Percentiles rank a stretch among this genome's conserved stretches.
Conservation (phyloP, 306 rosid species). For the Senna siamea region DNA sequence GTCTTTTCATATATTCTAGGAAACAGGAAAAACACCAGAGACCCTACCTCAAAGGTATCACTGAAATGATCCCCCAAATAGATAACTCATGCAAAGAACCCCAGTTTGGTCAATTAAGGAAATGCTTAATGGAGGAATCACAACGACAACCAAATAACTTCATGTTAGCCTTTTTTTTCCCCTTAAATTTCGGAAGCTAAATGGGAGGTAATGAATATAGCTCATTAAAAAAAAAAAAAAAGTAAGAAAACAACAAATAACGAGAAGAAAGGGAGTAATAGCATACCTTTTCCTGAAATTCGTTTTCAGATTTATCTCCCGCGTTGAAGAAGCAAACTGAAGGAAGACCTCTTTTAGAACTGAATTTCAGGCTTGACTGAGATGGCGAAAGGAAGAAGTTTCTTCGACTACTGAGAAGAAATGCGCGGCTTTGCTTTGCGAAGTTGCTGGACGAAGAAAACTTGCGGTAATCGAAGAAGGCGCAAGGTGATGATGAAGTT, state of each 20-base stretch:
- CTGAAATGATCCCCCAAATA: not conserved
- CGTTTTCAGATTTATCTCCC: slow-evolving; percentile 51
- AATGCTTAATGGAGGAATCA: not conserved
- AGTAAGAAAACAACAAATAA: not conserved
- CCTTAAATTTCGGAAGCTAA: not conserved
- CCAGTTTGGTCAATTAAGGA: not conserved
- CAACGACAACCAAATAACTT: not conserved
- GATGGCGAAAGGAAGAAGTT: slow-evolving; percentile 30
- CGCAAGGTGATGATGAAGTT: slow-evolving; percentile 31
- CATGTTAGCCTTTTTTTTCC: not conserved
- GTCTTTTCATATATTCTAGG: slow-evolving; percentile 14
- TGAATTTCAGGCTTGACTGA: slow-evolving; percentile 4
- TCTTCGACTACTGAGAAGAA: slow-evolving; percentile 40
- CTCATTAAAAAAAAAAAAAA: not conserved
- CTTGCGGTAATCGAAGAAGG: slow-evolving; percentile 43
- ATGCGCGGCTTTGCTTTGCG: slow-evolving; percentile 39
- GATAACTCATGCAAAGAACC: not conserved
- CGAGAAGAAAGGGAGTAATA: not conserved
- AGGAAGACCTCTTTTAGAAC: slow-evolving; percentile 36
- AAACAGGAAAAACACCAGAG: slow-evolving; percentile 19
- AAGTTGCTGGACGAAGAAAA: slow-evolving; percentile 40
- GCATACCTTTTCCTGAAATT: slow-evolving; percentile 54
- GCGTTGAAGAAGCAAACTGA: slow-evolving; percentile 62
- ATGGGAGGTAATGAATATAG: not conserved
- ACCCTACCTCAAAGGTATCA: not conserved